phyloP scores from a whole-genome alignment of 176 grass and related monocot genomes.

The Oryza rufipogon region DNA sequence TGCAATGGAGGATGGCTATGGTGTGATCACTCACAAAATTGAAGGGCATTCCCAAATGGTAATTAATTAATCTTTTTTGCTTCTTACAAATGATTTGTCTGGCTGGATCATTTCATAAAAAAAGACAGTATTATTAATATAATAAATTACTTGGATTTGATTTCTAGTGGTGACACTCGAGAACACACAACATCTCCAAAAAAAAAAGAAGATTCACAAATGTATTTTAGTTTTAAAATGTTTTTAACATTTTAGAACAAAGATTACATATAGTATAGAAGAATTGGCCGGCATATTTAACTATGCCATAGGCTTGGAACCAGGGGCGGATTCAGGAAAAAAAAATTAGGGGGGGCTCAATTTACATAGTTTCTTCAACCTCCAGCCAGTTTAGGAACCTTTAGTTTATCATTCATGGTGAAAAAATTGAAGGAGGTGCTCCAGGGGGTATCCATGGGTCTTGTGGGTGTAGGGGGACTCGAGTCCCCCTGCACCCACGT shows the following conservation, averaged over 20 bases:
- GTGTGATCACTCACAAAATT: slow-evolving; percentile 32
- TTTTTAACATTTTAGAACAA: not conserved
- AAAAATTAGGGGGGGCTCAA: no score
- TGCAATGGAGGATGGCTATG: slow-evolving; percentile 86
- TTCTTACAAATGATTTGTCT: not conserved
- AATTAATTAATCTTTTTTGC: not conserved
- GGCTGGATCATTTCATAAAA: not conserved
- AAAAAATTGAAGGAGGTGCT: no score
- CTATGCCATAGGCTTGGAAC: no score
- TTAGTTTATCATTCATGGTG: no score
- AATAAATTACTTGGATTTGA: not conserved
- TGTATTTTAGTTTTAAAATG: not conserved
- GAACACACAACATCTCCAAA: not conserved
- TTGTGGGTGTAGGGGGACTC: no score
- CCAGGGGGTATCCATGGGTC: no score
- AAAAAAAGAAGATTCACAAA: not conserved
- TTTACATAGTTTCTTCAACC: no score
- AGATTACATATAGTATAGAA: not conserved
- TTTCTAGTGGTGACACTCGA: not conserved
- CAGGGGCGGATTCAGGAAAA: no score
- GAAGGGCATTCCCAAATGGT: slow-evolving; percentile 59
- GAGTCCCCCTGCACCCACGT: no score
- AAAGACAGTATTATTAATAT: not conserved
- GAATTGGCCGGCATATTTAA: not conserved
- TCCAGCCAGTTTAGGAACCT: no score